Percentiles rank a stretch among this genome's conserved stretches.
phyloP scores from a whole-genome alignment of 495 filamentous ascomycete genomes.

The Aspergillus homomorphus region DNA sequence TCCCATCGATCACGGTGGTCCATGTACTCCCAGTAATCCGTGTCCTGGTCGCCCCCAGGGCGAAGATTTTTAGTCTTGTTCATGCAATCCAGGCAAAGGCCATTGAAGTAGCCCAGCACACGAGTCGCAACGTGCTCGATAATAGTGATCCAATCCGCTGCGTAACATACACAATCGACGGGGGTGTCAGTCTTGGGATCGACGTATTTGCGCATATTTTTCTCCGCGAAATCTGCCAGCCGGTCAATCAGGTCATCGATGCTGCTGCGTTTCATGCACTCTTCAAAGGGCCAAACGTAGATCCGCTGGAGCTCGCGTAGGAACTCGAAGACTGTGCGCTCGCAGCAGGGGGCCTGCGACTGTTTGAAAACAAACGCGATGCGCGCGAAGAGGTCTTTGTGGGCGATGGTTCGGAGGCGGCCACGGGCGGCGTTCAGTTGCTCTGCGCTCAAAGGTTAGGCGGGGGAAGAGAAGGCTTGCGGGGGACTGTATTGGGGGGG shows the following conservation, averaged over 20 bases:
- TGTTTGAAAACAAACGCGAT: neutral
- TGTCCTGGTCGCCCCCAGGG: neutral
- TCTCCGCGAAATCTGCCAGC: neutral
- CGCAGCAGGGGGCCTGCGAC: neutral
- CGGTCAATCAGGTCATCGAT: neutral
- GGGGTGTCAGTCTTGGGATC: neutral
- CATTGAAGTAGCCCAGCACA: conserved; percentile 1
- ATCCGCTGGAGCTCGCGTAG: neutral
- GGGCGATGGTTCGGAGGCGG: conserved; percentile 3
- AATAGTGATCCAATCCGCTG: neutral
- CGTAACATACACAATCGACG: neutral
- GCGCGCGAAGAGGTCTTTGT: neutral
- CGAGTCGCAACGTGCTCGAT: neutral
- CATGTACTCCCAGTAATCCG: conserved; percentile 2
- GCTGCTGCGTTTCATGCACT: neutral
- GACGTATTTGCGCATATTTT: neutral
- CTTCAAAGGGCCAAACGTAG: conserved; percentile 5
- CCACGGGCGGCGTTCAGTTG: conserved; percentile 9
- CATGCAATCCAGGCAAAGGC: conserved; percentile 10
- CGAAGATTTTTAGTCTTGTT: neutral
- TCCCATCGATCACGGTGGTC: neutral
- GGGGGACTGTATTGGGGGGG: no score
- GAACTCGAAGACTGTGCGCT: neutral
- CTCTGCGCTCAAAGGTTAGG: neutral
- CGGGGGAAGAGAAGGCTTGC: neutral